Conservation (phyloP, 768 basidiomycete species). For the Grammothele lineata region DNA sequence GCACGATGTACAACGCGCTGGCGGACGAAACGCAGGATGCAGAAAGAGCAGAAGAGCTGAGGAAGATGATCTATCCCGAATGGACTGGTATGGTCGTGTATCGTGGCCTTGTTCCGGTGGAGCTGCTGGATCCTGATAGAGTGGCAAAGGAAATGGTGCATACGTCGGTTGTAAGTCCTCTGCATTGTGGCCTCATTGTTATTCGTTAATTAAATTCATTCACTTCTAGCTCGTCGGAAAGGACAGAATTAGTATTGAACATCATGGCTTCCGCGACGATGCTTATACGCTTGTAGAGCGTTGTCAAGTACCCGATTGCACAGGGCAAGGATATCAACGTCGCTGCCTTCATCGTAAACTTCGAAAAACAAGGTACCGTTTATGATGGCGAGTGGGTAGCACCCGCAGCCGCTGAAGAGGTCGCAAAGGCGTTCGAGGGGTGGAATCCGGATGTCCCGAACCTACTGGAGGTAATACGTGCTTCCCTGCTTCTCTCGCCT, state of each 20-base stretch:
- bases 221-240: neutral
- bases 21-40: conserved; percentile 3
- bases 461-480: conserved; percentile 17
- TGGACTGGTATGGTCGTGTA: conserved; percentile 1
- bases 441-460: conserved; percentile 18
- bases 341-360: conserved; percentile 17
- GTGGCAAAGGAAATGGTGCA: neutral
- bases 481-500: neutral
- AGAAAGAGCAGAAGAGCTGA: neutral
- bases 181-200: no score
- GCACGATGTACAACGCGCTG: conserved; percentile 21
- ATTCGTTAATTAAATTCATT: no score
- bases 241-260: neutral
- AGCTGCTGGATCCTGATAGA: neutral
- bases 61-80: neutral
- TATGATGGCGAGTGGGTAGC: conserved; percentile 18
- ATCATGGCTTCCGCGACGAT: no score
- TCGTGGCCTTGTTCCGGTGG: neutral
- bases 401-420: conserved; percentile 9
- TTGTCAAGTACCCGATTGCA: conserved; percentile 28
- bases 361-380: conserved; percentile 14
- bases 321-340: conserved; percentile 20
- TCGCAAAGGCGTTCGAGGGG: conserved; percentile 10
- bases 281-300: conserved; percentile 22
- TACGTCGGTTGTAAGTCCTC: conserved; percentile 1